Base-by-base conservation (phyloP, 371 early-diverging fungal species). In the Zopfochytrium polystomum region DNA sequence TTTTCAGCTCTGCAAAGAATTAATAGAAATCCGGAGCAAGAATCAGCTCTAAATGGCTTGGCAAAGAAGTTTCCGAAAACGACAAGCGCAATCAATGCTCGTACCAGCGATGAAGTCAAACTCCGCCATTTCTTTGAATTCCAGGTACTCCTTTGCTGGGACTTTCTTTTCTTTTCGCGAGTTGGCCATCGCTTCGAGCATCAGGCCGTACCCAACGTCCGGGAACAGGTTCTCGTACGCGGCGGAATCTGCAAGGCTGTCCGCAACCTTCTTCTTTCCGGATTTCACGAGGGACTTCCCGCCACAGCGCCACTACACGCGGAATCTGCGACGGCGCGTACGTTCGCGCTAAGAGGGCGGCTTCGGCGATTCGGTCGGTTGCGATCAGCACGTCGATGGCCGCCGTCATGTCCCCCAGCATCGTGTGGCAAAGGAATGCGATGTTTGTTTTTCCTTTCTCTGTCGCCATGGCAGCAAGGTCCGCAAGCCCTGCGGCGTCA, bases 341-440 rank as follows among this genome's bases (percentile, higher is more conserved):
- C 0, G 98, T 87, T 61, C 93, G 81, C 2, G 96, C 95, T 73
- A 94, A 83, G 72, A 96, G 81, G 32, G 96, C 94, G 0, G 98
- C 98, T 75, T 98, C 98, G n/a, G 96, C 91, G 31, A 90, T 77
- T 52, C 96, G 90, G 13, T 91, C 88, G 20, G 92, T 90, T 45
- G 85, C 80, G 61, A 88, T 73, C 50, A 98, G 79, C 15, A 96
- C 72, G 18, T 90, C 89, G 53, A 95, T 82, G 52, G 90, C 88
- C 34, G 88, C 82, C 51, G 90, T 86, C 38, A 82, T 68, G 27
- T 88, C 81, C 26, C 89, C 88, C 31, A 88, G 76, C 55, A 87
- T 71, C 62, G 90, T 80, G 63, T 85, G 80, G 65, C 92, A 90
- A 1, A 87, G 76, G 73, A 96, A 92, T 1, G 95, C 92, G 65